phyloP scores from a whole-genome alignment of 1,139 yeast genomes.

The Chernovozyma aurita region DNA sequence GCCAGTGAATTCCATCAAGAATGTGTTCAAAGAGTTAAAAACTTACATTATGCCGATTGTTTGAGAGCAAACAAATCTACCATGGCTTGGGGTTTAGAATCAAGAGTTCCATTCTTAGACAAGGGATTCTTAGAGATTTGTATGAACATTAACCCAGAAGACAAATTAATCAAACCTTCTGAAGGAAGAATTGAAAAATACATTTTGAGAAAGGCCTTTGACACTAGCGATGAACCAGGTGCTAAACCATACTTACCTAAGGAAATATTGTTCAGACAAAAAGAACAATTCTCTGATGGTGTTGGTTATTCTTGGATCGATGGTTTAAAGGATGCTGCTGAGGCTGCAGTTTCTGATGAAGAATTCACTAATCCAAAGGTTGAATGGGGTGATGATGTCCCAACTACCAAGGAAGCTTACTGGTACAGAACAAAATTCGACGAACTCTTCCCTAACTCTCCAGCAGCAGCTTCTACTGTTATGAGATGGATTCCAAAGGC shows the following conservation, averaged over 20 bases:
- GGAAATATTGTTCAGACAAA: constrained; percentile 98
- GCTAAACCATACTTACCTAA: constrained; percentile 85
- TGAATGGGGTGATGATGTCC: constrained; percentile 93
- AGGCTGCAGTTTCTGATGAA: constrained; percentile 79
- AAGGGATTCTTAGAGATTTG: constrained; percentile 85
- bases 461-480: constrained; percentile 92
- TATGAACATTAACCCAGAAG: constrained; percentile 92
- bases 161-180: constrained; percentile 69
- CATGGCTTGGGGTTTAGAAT: constrained; percentile 99
- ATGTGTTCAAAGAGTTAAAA: constrained; percentile 92
- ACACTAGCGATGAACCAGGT: constrained; percentile 68
- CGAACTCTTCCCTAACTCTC: constrained; percentile 73
- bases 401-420: constrained; percentile 97
- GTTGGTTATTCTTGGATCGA: constrained; percentile 99
- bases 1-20: constrained; percentile 91
- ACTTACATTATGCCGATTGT: constrained; percentile 96
- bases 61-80: constrained; percentile 98
- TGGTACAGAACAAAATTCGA: constrained; percentile 98
- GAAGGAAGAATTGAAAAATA: constrained; percentile 87
- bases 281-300: constrained; percentile 99
- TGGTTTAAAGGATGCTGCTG: constrained; percentile 93
- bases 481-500: constrained; percentile 99
- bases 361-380: constrained; percentile 85
- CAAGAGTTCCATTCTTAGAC: constrained; percentile 98
- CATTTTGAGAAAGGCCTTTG: constrained; percentile 94